Conservation (phyloP, 345 rosid species). For the Pistacia atlantica region DNA sequence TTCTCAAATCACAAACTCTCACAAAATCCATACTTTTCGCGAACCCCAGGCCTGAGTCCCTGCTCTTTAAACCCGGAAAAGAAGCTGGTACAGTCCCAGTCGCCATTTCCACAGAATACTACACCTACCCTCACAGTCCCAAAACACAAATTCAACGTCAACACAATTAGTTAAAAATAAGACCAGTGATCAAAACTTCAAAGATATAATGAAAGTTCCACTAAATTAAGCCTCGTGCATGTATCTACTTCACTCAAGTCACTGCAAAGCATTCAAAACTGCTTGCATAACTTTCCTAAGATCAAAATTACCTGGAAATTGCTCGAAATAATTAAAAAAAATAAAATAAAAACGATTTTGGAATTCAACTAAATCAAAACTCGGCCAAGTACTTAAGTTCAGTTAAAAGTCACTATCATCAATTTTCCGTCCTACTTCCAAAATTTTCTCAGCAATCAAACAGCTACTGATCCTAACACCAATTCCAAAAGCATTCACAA, state of each 20-base stretch:
- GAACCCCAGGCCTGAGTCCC: conserved; percentile 63
- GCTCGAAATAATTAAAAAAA: not conserved
- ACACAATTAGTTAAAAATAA: not conserved
- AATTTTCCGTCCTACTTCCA: not conserved
- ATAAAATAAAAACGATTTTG: too few species aligned
- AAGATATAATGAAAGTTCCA: not conserved
- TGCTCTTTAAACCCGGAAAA: conserved; percentile 59
- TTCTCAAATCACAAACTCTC: conserved; percentile 61
- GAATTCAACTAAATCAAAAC: not conserved
- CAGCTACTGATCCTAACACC: not conserved
- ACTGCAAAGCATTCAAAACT: not conserved
- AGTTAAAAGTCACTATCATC: not conserved
- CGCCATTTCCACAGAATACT: conserved; percentile 53
- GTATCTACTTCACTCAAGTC: conserved; percentile 3
- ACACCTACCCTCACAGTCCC: conserved; percentile 24
- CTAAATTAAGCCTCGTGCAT: not conserved
- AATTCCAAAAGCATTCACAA: not conserved
- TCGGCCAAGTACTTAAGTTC: not conserved
- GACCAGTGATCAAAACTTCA: not conserved
- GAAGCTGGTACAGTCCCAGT: conserved; percentile 74
- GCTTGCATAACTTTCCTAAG: conserved; percentile 16
- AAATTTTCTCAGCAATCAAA: conserved; percentile 1
- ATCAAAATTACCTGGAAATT: not conserved
- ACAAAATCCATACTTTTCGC: conserved; percentile 60
- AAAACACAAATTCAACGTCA: not conserved